phyloP scores from a whole-genome alignment of 805 yeast genomes.

The Cyberlindnera americana region DNA sequence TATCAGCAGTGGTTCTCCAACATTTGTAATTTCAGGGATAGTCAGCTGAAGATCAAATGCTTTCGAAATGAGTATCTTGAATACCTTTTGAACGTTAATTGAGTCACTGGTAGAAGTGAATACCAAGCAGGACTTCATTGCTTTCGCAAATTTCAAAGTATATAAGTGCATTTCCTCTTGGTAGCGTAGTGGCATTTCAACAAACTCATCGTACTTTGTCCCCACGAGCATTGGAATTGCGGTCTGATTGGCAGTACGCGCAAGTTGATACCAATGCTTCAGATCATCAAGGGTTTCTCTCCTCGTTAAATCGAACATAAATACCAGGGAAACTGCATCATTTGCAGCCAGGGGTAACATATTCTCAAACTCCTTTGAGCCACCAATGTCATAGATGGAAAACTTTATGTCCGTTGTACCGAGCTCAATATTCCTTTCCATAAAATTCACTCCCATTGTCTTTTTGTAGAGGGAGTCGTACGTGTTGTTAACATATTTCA shows the following conservation, averaged over 20 bases:
- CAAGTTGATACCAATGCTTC: slow-evolving; percentile 93
- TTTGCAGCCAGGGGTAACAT: slow-evolving; percentile 91
- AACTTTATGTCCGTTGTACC: slow-evolving; percentile 86
- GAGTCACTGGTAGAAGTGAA: slow-evolving; percentile 92
- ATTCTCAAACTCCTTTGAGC: slow-evolving; percentile 90
- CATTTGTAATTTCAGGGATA: slow-evolving; percentile 75
- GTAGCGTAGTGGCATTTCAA: slow-evolving; percentile 72
- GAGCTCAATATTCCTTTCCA: slow-evolving; percentile 84
- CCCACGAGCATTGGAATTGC: slow-evolving; percentile 92
- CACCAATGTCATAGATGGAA: slow-evolving; percentile 95
- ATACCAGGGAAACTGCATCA: slow-evolving; percentile 88
- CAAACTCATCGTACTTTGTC: slow-evolving; percentile 86
- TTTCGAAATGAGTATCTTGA: slow-evolving; percentile 84
- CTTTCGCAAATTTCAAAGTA: slow-evolving; percentile 80
- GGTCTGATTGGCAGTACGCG: slow-evolving; percentile 81
- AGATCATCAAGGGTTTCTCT: slow-evolving; percentile 82
- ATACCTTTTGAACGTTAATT: slow-evolving; percentile 89
- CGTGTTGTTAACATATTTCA: slow-evolving; percentile 91
- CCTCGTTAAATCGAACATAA: slow-evolving; percentile 86
- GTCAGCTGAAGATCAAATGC: slow-evolving; percentile 77
- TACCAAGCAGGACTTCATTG: slow-evolving; percentile 80
- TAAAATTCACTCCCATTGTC: slow-evolving; percentile 91
- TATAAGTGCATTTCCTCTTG: slow-evolving; percentile 81
- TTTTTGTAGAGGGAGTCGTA: slow-evolving; percentile 91
- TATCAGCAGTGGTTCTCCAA: slow-evolving; percentile 85